These are phyloP conservation scores for Phoma sp. DNA, from an alignment of 2,329 filamentous ascomycete genomes.

Conservation along the genomic window DNA sequence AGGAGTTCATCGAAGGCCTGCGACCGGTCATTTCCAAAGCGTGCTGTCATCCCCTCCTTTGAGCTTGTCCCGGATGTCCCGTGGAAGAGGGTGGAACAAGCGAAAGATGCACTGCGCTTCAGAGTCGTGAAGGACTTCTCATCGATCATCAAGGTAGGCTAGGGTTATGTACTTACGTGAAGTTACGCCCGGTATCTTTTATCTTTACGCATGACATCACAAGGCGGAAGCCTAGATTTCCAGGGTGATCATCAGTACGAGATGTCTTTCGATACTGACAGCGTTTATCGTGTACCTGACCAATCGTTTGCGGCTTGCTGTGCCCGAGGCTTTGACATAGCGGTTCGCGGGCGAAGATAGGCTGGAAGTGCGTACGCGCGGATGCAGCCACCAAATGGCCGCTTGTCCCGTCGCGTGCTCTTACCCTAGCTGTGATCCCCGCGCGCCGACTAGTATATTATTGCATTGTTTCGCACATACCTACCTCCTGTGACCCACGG, in stretches of 20 bases:
- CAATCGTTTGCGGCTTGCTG: not conserved
- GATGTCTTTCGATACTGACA: not conserved
- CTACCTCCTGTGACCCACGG: not conserved
- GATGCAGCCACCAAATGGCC: conserved; percentile 7
- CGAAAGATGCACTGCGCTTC: too few relatives aligned
- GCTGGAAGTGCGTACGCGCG: not conserved
- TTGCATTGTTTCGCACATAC: not conserved
- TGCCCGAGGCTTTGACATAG: not conserved
- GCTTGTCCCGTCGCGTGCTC: conserved; percentile 2
- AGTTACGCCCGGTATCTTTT: not conserved
- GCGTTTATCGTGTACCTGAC: not conserved
- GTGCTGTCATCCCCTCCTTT: not conserved
- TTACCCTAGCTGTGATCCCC: not conserved
- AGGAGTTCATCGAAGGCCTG: not conserved
- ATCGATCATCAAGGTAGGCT: too few relatives aligned
- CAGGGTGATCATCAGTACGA: not conserved
- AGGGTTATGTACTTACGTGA: not conserved
- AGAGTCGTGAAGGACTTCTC: too few relatives aligned
- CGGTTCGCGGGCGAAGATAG: conserved; percentile 4
- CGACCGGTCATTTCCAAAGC: not conserved
- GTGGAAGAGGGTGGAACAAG: too few relatives aligned
- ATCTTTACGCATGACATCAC: not conserved
- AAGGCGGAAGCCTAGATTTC: not conserved
- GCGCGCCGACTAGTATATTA: conserved; percentile 10
- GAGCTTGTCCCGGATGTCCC: not conserved